Evolutionary conservation across 805 yeast genomes (phyloP).

Genomic region (Candida stauntonica): DNA sequence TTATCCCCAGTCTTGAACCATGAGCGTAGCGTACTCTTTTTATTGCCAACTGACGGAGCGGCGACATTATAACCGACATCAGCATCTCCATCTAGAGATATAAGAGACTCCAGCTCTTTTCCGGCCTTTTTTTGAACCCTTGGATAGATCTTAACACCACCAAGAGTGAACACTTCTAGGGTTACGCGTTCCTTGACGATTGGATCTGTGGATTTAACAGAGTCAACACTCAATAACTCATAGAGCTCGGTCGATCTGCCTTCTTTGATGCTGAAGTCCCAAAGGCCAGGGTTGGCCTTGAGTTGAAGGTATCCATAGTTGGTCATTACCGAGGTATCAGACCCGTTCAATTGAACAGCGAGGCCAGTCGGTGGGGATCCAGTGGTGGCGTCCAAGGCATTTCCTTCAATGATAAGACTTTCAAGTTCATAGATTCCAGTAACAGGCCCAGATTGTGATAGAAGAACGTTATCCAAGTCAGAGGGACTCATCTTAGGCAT

Average conservation of each 20-base stretch:
- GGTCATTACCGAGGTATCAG: slow-evolving; percentile 70
- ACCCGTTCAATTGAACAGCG: slow-evolving; percentile 23
- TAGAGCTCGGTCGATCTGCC: slow-evolving; percentile 41
- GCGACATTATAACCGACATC: background rate
- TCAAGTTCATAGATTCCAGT: slow-evolving; percentile 47
- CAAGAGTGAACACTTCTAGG: slow-evolving; percentile 38
- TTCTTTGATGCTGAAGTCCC: slow-evolving; percentile 46
- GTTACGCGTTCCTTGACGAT: slow-evolving; percentile 16
- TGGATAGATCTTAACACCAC: slow-evolving; percentile 44
- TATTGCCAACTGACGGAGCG: slow-evolving; percentile 3
- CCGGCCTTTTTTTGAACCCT: slow-evolving; percentile 40
- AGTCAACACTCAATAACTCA: slow-evolving; percentile 32
- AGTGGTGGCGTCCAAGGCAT: slow-evolving; percentile 42
- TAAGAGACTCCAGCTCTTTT: slow-evolving; percentile 26
- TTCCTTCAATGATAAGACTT: slow-evolving; percentile 66
- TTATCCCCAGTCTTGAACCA: slow-evolving; percentile 8
- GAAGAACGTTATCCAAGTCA: slow-evolving; percentile 61
- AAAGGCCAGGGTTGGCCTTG: slow-evolving; percentile 65
- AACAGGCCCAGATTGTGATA: slow-evolving; percentile 33
- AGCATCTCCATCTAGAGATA: slow-evolving; percentile 10
- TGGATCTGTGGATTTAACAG: slow-evolving; percentile 1
- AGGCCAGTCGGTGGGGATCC: slow-evolving; percentile 22
- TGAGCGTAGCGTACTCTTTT: slow-evolving; percentile 14
- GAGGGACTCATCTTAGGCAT: slow-evolving; percentile 44
- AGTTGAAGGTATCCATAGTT: slow-evolving; percentile 83